Percentiles rank a stretch among this genome's conserved stretches.
These are phyloP conservation scores for Trametes sanguinea DNA, from an alignment of 768 basidiomycete species.

Conservation along the genomic window DNA sequence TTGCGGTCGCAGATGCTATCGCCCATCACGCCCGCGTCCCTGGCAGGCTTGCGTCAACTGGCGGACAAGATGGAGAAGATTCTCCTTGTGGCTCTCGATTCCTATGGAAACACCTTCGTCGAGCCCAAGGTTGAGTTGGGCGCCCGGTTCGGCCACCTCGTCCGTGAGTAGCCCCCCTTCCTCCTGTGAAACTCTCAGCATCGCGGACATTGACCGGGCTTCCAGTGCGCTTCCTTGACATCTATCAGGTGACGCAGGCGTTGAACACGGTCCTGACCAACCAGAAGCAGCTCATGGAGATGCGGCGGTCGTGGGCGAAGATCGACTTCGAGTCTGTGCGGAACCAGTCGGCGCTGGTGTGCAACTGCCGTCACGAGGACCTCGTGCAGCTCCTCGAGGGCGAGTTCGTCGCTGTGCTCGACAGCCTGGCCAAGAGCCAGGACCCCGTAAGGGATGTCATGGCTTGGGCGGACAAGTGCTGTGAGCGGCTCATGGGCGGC, in stretches of 20 bases:
- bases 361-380: conserved; percentile 91
- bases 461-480: conserved; percentile 91
- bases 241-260: conserved; percentile 90
- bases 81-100: conserved; percentile 74
- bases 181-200: background rate
- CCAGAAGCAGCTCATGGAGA: conserved; percentile 80
- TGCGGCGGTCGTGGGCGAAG: conserved; percentile 86
- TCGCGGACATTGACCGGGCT: conserved; percentile 15
- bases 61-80: conserved; percentile 94
- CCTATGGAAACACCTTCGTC: conserved; percentile 86
- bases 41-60: conserved; percentile 74
- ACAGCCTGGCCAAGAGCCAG: conserved; percentile 65
- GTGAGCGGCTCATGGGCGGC: conserved; percentile 78
- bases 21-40: conserved; percentile 64
- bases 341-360: conserved; percentile 90
- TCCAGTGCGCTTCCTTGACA: conserved; percentile 86
- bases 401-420: conserved; percentile 79
- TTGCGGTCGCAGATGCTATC: conserved; percentile 84
- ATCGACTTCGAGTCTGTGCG: conserved; percentile 90
- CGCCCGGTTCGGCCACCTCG: conserved; percentile 87
- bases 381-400: conserved; percentile 83
- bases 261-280: conserved; percentile 86
- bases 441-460: conserved; percentile 88
- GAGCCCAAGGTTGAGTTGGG: conserved; percentile 91
- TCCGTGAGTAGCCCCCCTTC: conserved; percentile 56